Base-by-base conservation (phyloP, 179 eudicot species). In the Spinacia oleracea region DNA sequence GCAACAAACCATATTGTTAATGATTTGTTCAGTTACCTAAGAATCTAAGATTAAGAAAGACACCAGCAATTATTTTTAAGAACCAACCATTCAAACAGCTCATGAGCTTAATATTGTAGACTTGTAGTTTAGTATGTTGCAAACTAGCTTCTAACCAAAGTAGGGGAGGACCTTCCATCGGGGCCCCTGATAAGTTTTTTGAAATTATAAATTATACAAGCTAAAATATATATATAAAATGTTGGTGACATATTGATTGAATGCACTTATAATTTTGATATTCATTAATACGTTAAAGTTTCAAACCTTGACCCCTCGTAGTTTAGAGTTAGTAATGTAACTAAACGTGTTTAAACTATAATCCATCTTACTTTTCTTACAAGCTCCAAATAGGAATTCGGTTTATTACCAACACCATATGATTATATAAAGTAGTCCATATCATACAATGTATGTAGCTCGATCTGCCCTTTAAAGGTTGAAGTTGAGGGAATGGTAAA, bases 401-500 rank as follows among this genome's bases (percentile, higher is more conserved):
- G 3, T 4, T 38, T 6, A 38, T 38, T 38, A 38, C 40, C 40
- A 38, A 38, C 40, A 3, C 4, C 40, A 38, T 38, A 35, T n/a
- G n/a, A n/a, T n/a, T n/a, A n/a, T n/a, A n/a, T n/a, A n/a, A n/a
- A n/a, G n/a, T n/a, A n/a, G n/a, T n/a, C n/a, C n/a, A n/a, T 3
- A 45, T 45, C 50, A 45, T 45, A 45, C 48, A 0, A 45, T 45
- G 48, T 45, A 51, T n/a, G 58, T 51, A 20, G 58, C 58, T 53
- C n/a, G 20, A 32, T n/a, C n/a, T n/a, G n/a, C n/a, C 9, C 53
- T 51, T 83, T 88, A 91, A 63, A 93, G 87, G 35, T 89, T 84
- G 73, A 93, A 93, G 81, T 87, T 90, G 50, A 93, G 91, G 62
- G 95, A 84, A 77, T 88, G 97, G 84, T 88, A 90, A 68, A 72